Conservation (phyloP, 805 yeast species). For the Priceomyces haplophilus region DNA sequence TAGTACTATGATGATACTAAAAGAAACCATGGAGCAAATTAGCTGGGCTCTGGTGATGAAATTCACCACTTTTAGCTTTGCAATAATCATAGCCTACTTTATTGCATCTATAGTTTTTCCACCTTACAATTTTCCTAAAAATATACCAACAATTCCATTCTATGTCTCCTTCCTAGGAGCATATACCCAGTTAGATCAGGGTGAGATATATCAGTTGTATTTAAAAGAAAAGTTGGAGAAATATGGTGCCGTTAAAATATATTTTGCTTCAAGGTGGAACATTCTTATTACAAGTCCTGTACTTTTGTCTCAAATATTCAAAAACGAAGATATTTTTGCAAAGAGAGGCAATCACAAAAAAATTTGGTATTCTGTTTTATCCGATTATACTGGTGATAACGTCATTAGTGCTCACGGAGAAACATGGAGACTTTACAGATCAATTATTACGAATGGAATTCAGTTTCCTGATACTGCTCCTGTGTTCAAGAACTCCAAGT, state of each 20-base stretch:
- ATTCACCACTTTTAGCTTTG: background rate
- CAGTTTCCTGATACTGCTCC: constrained; percentile 46
- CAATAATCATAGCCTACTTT: background rate
- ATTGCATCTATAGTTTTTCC: constrained; percentile 31
- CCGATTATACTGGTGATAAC: constrained; percentile 59
- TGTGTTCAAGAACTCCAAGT: constrained; percentile 35
- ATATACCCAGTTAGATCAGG: constrained; percentile 45
- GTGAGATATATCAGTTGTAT: constrained; percentile 42
- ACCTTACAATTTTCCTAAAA: constrained; percentile 49
- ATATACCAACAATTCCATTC: constrained; percentile 61
- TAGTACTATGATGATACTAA: no score
- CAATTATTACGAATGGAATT: constrained; percentile 43
- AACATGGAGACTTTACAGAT: constrained; percentile 49
- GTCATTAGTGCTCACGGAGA: constrained; percentile 57
- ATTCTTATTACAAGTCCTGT: constrained; percentile 50
- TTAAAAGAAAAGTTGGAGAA: constrained; percentile 44
- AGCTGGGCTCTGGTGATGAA: background rate
- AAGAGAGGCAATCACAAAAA: constrained; percentile 61
- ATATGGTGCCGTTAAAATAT: constrained; percentile 57
- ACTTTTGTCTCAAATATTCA: constrained; percentile 43
- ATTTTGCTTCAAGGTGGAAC: constrained; percentile 62
- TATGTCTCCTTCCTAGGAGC: constrained; percentile 51
- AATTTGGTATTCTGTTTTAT: constrained; percentile 52
- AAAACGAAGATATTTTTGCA: constrained; percentile 48
- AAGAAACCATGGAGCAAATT: no score